phyloP scores from a whole-genome alignment of 345 rosid genomes.

The Eucalyptus erythrocorys region DNA sequence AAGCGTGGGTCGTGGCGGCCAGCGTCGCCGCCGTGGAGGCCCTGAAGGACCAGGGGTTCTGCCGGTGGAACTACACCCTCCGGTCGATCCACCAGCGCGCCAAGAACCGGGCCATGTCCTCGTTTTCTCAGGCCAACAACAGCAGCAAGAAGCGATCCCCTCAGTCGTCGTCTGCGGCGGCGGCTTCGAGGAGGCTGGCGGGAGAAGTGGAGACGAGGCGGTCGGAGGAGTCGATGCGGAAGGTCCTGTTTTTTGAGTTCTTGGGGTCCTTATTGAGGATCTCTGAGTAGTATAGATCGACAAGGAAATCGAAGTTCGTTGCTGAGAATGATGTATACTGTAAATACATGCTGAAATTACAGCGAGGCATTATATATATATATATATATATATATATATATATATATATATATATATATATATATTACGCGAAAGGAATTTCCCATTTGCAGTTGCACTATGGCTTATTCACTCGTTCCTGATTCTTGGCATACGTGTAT shows the following conservation, averaged over 20 bases:
- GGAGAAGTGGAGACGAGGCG: background rate
- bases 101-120: conserved; percentile 5
- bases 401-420: too few relatives aligned
- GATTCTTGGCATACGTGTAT: too few relatives aligned
- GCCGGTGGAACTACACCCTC: conserved; percentile 24
- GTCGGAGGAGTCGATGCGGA: conserved; percentile 34
- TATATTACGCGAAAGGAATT: background rate
- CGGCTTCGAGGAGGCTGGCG: background rate
- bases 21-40: conserved; percentile 23
- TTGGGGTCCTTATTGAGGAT: conserved; percentile 21
- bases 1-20: conserved; percentile 22
- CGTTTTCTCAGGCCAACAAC: background rate
- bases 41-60: conserved; percentile 22
- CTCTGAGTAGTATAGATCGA: too few relatives aligned
- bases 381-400: too few relatives aligned
- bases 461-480: too few relatives aligned
- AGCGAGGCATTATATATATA: too few relatives aligned
- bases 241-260: conserved; percentile 44
- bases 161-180: background rate
- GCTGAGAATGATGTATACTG: background rate
- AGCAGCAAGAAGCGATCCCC: conserved; percentile 5
- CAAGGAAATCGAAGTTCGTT: background rate
- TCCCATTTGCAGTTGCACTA: too few relatives aligned
- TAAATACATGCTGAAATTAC: background rate
- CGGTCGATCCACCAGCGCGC: conserved; percentile 16